A percentile compares a stretch with the other conserved stretches of the same genome.
phyloP scores from a whole-genome alignment of 2,329 filamentous ascomycete genomes.

The Clonostachys rosea region DNA sequence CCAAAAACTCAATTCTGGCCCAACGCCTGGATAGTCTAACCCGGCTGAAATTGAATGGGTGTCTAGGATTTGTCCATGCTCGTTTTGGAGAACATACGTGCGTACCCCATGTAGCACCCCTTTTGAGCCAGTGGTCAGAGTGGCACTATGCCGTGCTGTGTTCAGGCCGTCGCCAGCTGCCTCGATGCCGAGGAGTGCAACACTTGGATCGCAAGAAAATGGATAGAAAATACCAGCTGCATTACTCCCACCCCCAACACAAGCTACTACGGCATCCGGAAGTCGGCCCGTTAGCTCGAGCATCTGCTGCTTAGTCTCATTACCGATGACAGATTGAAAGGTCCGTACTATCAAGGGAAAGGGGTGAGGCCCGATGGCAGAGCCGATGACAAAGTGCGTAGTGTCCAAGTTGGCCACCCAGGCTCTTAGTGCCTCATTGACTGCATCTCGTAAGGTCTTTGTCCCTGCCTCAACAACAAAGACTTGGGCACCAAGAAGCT shows the following conservation, averaged over 20 bases:
- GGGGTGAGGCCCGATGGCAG: slow-evolving; percentile 86
- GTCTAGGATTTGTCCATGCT: not conserved
- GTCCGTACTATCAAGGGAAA: slow-evolving; percentile 90
- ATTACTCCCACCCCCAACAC: slow-evolving; percentile 1
- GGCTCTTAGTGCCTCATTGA: slow-evolving; percentile 82
- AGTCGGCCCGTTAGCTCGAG: slow-evolving; percentile 3
- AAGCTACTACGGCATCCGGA: slow-evolving; percentile 6
- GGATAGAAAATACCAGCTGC: slow-evolving; percentile 1
- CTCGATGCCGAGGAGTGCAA: not conserved
- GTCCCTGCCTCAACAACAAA: slow-evolving; percentile 81
- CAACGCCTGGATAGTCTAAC: slow-evolving; percentile 1
- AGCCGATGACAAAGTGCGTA: slow-evolving; percentile 83
- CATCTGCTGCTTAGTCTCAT: slow-evolving; percentile 40
- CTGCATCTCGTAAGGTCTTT: slow-evolving; percentile 68
- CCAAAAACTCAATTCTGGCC: not conserved
- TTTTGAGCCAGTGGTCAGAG: not conserved
- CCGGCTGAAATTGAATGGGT: not conserved
- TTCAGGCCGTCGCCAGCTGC: not conserved
- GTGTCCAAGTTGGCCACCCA: slow-evolving; percentile 71
- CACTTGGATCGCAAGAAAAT: not conserved
- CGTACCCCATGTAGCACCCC: not conserved
- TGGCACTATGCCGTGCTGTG: not conserved
- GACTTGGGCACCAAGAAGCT: slow-evolving; percentile 80
- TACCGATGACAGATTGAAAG: slow-evolving; percentile 87
- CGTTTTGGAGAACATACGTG: not conserved